These are phyloP conservation scores for Botryotinia globosa DNA, from an alignment of 2,329 filamentous ascomycete species.

Conservation along the genomic window DNA sequence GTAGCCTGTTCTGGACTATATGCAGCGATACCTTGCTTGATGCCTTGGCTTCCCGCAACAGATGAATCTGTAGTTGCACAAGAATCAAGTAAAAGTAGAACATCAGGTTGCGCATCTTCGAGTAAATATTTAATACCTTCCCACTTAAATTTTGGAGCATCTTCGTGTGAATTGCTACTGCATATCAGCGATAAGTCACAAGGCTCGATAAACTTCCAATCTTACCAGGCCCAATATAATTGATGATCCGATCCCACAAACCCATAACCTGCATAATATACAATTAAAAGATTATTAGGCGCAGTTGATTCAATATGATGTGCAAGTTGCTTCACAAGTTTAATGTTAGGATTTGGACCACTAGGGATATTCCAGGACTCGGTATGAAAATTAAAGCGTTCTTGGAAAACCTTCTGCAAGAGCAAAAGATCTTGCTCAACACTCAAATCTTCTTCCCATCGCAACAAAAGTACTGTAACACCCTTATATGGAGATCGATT, in stretches of 20 bases:
- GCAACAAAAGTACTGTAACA: slow-evolving; percentile 58
- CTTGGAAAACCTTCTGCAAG: slow-evolving; percentile 57
- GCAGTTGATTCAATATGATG: slow-evolving; percentile 57
- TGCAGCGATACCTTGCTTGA: slow-evolving; percentile 63
- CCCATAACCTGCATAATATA: slow-evolving; percentile 63
- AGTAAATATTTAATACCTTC: slow-evolving; percentile 60
- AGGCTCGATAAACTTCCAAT: slow-evolving; percentile 33
- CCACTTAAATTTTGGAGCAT: slow-evolving; percentile 62
- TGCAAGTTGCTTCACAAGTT: slow-evolving; percentile 59
- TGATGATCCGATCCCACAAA: slow-evolving; percentile 58
- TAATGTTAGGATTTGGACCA: slow-evolving; percentile 56
- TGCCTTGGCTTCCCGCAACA: slow-evolving; percentile 51
- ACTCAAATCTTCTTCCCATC: slow-evolving; percentile 59
- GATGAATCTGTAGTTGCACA: slow-evolving; percentile 54
- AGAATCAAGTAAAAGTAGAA: slow-evolving; percentile 61
- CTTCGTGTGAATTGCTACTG: slow-evolving; percentile 53
- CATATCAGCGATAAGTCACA: slow-evolving; percentile 40
- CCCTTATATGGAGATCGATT: slow-evolving; percentile 56
- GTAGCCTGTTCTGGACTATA: slow-evolving; percentile 51
- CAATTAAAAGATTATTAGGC: slow-evolving; percentile 59
- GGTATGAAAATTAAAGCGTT: slow-evolving; percentile 59
- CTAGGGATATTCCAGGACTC: slow-evolving; percentile 61
- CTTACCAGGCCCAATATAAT: slow-evolving; percentile 66
- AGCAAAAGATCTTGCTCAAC: slow-evolving; percentile 53
- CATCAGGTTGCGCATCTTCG: slow-evolving; percentile 61